These are phyloP conservation scores for Oryza brachyantha DNA, from an alignment of 176 grass and related monocot species.

Conservation along the genomic window DNA sequence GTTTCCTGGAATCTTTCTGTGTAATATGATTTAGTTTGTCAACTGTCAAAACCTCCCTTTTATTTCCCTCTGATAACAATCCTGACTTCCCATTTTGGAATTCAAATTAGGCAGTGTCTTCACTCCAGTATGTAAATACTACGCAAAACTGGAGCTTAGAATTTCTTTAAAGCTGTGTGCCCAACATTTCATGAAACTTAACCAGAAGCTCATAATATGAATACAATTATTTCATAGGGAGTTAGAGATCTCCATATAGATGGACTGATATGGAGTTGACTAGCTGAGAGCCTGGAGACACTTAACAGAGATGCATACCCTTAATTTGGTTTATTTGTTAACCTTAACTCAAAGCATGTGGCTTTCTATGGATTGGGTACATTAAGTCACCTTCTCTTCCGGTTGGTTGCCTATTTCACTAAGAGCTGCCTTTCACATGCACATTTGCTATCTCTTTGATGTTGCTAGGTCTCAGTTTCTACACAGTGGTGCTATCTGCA, in stretches of 20 bases:
- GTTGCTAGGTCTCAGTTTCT: background rate
- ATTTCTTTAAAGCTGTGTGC: background rate
- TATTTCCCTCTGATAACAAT: background rate
- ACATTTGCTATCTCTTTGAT: constrained; percentile 11
- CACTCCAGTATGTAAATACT: background rate
- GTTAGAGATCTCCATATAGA: constrained; percentile 2
- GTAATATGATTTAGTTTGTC: constrained; percentile 17
- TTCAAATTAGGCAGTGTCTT: background rate
- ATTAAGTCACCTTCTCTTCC: background rate
- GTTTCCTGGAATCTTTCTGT: background rate
- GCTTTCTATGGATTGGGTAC: background rate
- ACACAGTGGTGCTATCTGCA: constrained; percentile 4
- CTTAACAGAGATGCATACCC: background rate
- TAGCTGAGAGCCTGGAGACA: constrained; percentile 4
- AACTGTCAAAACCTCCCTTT: background rate
- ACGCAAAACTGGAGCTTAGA: background rate
- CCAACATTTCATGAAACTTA: background rate
- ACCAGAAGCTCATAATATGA: constrained; percentile 3
- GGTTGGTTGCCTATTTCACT: background rate
- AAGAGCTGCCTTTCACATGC: background rate
- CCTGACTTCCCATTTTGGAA: background rate
- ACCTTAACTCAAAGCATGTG: background rate
- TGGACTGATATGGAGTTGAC: constrained; percentile 20
- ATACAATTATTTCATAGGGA: constrained; percentile 9
- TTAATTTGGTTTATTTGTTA: background rate